Conservation (phyloP, 345 rosid genomes). For the Carallia pectinifolia region DNA sequence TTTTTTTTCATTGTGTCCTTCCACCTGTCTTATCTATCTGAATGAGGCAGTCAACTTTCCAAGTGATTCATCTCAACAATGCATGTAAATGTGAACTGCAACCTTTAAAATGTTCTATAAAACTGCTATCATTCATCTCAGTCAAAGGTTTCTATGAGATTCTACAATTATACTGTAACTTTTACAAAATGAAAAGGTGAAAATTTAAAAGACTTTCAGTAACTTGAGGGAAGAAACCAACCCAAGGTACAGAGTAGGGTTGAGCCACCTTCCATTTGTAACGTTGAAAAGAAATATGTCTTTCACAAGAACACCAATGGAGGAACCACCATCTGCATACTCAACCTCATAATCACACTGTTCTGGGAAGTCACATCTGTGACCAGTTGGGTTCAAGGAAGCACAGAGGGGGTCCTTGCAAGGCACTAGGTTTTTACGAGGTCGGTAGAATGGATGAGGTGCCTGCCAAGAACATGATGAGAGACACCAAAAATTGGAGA, state of each 20-base stretch:
- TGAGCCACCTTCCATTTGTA: constrained; percentile 49
- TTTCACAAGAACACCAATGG: constrained; percentile 82
- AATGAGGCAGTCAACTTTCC: too few species aligned
- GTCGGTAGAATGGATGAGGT: constrained; percentile 84
- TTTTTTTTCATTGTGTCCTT: not conserved
- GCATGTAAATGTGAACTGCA: not conserved
- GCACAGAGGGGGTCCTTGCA: constrained; percentile 75
- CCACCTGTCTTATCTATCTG: too few species aligned
- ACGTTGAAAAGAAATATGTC: constrained; percentile 67
- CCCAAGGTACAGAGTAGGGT: constrained; percentile 80
- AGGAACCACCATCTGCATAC: constrained; percentile 92
- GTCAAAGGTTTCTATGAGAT: not conserved
- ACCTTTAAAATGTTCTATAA: not conserved
- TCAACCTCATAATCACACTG: constrained; percentile 92
- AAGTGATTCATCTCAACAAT: too few species aligned
- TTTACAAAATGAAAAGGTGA: too few species aligned
- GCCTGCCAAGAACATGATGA: constrained; percentile 44
- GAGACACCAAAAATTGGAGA: not conserved
- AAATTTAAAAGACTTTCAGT: not conserved
- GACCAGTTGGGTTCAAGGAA: constrained; percentile 57
- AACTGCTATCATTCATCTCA: not conserved
- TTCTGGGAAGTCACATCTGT: constrained; percentile 50
- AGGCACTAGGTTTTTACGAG: constrained; percentile 58
- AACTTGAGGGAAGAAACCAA: constrained; percentile 18
- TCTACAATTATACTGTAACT: too few species aligned